These are phyloP conservation scores for Erythrobasidium yunnanense DNA, from an alignment of 768 basidiomycete genomes.

Conservation along the genomic window DNA sequence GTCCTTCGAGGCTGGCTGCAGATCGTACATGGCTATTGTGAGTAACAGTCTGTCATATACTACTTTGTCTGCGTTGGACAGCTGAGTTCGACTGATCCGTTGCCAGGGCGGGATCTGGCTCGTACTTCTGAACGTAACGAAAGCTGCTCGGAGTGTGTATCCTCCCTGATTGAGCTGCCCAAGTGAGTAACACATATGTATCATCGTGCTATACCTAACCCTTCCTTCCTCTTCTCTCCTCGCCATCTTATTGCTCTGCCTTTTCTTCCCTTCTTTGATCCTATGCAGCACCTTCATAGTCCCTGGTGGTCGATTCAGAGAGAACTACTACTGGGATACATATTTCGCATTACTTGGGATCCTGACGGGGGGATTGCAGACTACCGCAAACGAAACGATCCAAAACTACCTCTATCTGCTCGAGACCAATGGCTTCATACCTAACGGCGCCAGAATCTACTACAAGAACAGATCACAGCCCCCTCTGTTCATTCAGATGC, in stretches of 20 bases:
- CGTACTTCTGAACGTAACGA: conserved; percentile 50
- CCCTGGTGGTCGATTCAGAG: conserved; percentile 72
- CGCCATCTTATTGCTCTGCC: too few relatives aligned
- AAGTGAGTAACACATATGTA: too few relatives aligned
- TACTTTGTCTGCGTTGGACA: neutral
- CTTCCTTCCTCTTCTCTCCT: too few relatives aligned
- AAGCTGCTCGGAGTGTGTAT: conserved; percentile 58
- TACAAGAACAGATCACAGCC: conserved; percentile 78
- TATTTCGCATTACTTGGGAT: conserved; percentile 75
- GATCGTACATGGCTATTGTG: conserved; percentile 52
- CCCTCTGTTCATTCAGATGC: conserved; percentile 52
- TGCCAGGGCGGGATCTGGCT: conserved; percentile 48
- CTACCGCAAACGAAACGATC: conserved; percentile 62
- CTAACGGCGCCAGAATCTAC: conserved; percentile 77
- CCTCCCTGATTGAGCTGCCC: conserved; percentile 56
- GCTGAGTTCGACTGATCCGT: neutral
- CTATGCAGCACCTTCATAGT: conserved; percentile 84
- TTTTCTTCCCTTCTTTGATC: neutral
- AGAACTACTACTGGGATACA: conserved; percentile 38
- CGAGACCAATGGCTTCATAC: conserved; percentile 72
- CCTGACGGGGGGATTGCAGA: conserved; percentile 64
- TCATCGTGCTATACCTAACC: too few relatives aligned
- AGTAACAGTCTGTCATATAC: neutral
- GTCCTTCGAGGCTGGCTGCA: conserved; percentile 61
- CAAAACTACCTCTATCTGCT: conserved; percentile 95